These are phyloP conservation scores for Pezicula rhizophila DNA, from an alignment of 2,329 filamentous ascomycete genomes.

Conservation along the genomic window DNA sequence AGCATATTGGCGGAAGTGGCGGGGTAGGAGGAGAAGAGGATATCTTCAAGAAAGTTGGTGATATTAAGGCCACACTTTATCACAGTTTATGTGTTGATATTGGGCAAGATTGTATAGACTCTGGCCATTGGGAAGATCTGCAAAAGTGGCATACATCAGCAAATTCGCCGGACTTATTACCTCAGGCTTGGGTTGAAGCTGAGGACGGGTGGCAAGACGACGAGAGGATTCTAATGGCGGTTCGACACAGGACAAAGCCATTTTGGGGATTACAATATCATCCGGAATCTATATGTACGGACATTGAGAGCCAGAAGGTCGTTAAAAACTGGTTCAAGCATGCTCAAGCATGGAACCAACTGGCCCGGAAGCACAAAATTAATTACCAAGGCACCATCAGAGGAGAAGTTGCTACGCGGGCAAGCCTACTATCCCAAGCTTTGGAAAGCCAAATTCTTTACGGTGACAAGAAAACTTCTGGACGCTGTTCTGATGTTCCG, in stretches of 20 bases:
- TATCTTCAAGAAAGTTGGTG: constrained; percentile 24
- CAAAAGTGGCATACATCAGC: constrained; percentile 17
- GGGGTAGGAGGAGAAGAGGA: constrained; percentile 3
- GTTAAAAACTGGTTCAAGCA: constrained; percentile 58
- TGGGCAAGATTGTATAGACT: constrained; percentile 17
- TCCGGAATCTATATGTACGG: constrained; percentile 65
- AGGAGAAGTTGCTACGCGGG: constrained; percentile 17
- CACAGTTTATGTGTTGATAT: constrained; percentile 33
- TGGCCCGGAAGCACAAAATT: constrained; percentile 3
- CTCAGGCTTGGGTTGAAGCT: constrained; percentile 28
- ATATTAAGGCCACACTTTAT: constrained; percentile 31
- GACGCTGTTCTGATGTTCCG: not conserved
- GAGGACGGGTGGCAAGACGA: constrained; percentile 22
- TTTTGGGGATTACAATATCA: constrained; percentile 69
- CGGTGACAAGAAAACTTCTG: not conserved
- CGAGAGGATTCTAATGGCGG: constrained; percentile 51
- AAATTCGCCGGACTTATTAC: constrained; percentile 19
- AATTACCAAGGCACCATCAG: constrained; percentile 7
- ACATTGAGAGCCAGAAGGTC: constrained; percentile 44
- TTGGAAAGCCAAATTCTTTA: not conserved
- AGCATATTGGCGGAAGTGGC: constrained; percentile 33
- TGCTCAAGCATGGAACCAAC: constrained; percentile 39
- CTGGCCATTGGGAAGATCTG: constrained; percentile 14
- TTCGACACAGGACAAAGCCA: constrained; percentile 50
- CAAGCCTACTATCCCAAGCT: constrained; percentile 21